Evolutionary conservation across 108 stramenopile genomes (phyloP).

Genomic region (Cyclotella cryptica): DNA sequence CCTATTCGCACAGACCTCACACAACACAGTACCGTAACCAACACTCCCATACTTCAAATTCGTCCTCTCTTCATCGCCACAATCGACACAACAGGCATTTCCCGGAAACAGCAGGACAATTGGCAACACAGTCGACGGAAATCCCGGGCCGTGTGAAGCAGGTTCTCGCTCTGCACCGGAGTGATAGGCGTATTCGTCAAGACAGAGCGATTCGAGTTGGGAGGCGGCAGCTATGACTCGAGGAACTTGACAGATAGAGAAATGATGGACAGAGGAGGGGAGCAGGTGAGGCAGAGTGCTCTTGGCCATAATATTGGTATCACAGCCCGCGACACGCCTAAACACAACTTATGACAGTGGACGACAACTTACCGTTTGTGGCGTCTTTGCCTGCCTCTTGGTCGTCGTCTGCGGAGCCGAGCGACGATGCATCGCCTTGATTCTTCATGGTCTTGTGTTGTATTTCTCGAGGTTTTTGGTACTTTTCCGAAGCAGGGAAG

Average conservation of each 20-base stretch:
- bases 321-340: no score
- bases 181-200: conserved; percentile 5
- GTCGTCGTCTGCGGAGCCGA: no score
- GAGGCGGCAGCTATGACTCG: conserved; percentile 22
- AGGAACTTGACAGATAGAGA: background rate
- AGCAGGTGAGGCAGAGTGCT: no score
- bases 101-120: conserved; percentile 34
- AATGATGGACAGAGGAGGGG: no score
- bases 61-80: conserved; percentile 23
- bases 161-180: background rate
- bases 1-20: conserved; percentile 31
- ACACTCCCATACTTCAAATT: conserved; percentile 22
- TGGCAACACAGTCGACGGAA: conserved; percentile 21
- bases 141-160: background rate
- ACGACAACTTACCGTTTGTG: no score
- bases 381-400: no score
- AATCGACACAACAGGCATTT: conserved; percentile 48
- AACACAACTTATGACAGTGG: no score
- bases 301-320: no score
- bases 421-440: no score
- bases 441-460: no score
- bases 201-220: conserved; percentile 34
- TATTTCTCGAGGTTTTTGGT: no score
- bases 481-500: no score
- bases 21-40: conserved; percentile 42